Evolutionary conservation across 345 rosid species (phyloP).

Genomic region (Melaleuca alternifolia): DNA sequence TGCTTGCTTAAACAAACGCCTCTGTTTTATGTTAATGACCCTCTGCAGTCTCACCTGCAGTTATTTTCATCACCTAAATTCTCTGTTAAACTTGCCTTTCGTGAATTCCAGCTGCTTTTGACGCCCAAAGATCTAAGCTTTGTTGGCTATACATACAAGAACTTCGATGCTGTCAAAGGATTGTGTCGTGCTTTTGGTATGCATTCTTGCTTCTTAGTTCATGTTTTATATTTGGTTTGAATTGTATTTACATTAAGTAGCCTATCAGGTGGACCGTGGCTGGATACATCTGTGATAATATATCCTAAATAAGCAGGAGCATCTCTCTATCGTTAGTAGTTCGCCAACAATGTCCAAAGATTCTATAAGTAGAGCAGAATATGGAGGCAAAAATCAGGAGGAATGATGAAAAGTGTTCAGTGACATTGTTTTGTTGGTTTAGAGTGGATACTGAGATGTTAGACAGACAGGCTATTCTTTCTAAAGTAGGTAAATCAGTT

Average conservation of each 20-base stretch:
- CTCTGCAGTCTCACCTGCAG: neutral
- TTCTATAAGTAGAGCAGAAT: neutral
- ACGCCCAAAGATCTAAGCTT: conserved; percentile 90
- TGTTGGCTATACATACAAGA: conserved; percentile 96
- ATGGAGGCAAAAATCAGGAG: neutral
- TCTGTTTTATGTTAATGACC: neutral
- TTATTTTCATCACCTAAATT: neutral
- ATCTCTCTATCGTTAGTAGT: neutral
- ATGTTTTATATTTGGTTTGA: neutral
- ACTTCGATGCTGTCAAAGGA: conserved; percentile 91
- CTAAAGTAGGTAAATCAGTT: neutral
- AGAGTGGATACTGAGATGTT: neutral
- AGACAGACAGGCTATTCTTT: neutral
- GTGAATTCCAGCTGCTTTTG: conserved; percentile 50
- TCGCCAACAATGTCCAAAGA: neutral
- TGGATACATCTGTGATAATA: neutral
- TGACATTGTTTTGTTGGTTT: neutral
- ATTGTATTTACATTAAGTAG: neutral
- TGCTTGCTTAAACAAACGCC: conserved; percentile 2
- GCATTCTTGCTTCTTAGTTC: neutral
- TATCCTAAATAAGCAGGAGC: neutral
- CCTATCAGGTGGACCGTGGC: neutral
- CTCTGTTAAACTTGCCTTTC: neutral
- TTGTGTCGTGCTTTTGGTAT: conserved; percentile 52
- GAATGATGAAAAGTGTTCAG: neutral